Evolutionary conservation across 306 rosid genomes (phyloP), one percentile per base, ranked within the genome.

Genomic region (Trifolium pratense): DNA sequence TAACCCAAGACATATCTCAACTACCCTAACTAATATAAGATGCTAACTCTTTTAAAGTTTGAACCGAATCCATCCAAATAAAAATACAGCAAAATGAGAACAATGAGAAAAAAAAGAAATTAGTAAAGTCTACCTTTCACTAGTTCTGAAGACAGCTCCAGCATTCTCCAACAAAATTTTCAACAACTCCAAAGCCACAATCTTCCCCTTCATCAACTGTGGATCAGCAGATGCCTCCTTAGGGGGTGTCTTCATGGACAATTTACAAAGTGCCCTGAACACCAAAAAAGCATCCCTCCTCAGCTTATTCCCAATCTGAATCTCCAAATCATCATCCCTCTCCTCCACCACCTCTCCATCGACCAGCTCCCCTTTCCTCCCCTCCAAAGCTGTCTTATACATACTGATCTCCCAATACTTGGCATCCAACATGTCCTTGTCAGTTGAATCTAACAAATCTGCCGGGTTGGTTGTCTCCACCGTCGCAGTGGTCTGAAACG

Each of bases 341-440:
- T 95, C 99, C 11, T 95, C 99, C 8, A 71, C 78, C 12, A 66
- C 62, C 66, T 95, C 99, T 56, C 97, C 99, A 65, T 91, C 99
- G 34, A 83, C 97, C 86, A 95, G 73, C 73, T 95, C 99, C 14
- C 88, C 97, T 51, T 95, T 95, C 83, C 99, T 84, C 4, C 92
- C 99, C 64, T 95, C 99, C 92, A 95, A 84, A 0, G 99, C 99
- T 7, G 97, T 88, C 87, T 95, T 95, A 8, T 95, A 95, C 99
- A 95, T 95, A 70, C 99, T 95, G 75, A 95, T 95, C 81, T 95
- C 99, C 99, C 99, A 95, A 66, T 95, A 95, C 81, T 95, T 95
- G 0, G 99, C 99, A 82, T 95, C 99, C 87, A 95, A 71, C 99
- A 95, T 95, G 75, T 95, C 99, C 81, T 95, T 90, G 46, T 95